Evolutionary conservation across 805 yeast species (phyloP).

Genomic region (Jamesozyma jinghongensis): DNA sequence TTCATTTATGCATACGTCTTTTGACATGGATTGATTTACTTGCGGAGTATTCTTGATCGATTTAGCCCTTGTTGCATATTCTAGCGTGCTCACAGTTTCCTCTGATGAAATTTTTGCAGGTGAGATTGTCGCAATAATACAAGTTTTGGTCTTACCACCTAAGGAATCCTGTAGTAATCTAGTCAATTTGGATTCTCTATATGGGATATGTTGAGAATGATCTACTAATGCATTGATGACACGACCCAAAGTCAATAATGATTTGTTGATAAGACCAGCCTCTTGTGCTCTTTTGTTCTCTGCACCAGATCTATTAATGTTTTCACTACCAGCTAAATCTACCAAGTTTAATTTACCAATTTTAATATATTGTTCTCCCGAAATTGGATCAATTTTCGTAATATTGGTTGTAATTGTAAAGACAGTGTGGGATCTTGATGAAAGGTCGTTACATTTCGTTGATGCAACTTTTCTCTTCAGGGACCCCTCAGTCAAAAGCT

Average conservation of each 20-base stretch:
- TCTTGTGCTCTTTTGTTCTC: constrained; percentile 76
- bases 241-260: constrained; percentile 73
- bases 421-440: constrained; percentile 74
- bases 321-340: constrained; percentile 93
- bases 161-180: constrained; percentile 70
- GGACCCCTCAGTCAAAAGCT: constrained; percentile 48
- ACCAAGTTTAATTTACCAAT: constrained; percentile 72
- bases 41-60: constrained; percentile 63
- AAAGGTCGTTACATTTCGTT: constrained; percentile 66
- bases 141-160: constrained; percentile 78
- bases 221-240: constrained; percentile 71
- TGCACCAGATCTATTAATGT: constrained; percentile 77
- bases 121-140: constrained; percentile 73
- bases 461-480: constrained; percentile 62
- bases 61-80: constrained; percentile 77
- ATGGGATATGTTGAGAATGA: constrained; percentile 63
- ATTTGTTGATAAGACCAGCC: constrained; percentile 85
- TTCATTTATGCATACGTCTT: constrained; percentile 46
- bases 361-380: constrained; percentile 42
- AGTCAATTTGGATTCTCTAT: constrained; percentile 75
- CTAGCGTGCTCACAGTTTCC: constrained; percentile 73
- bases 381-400: constrained; percentile 38
- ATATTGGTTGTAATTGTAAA: constrained; percentile 59
- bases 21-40: constrained; percentile 49
- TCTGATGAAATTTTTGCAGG: constrained; percentile 65